These are phyloP conservation scores for Hura crepitans DNA, from an alignment of 441 rosid genomes.

Conservation along the genomic window DNA sequence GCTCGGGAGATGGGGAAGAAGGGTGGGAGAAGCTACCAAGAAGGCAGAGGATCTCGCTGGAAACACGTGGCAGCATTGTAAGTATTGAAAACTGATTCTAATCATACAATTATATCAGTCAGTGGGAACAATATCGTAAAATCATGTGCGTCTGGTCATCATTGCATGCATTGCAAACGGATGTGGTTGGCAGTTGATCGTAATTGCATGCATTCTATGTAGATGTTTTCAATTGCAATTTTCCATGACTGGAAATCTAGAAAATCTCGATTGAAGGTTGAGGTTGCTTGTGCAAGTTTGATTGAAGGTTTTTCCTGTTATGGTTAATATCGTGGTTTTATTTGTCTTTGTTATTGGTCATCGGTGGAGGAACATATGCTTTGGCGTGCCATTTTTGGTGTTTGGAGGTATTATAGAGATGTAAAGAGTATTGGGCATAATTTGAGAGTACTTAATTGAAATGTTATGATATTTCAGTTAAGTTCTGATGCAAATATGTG, in stretches of 20 bases:
- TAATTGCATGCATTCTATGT: background rate
- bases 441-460: background rate
- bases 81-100: conserved; percentile 17
- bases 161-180: background rate
- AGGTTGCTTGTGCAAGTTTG: background rate
- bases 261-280: background rate
- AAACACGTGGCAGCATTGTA: conserved; percentile 89
- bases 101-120: background rate
- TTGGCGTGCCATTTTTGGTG: background rate
- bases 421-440: background rate
- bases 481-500: too few species aligned
- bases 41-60: conserved; percentile 91
- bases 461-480: background rate
- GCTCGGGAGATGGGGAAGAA: conserved; percentile 73
- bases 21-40: conserved; percentile 65
- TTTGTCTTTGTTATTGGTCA: background rate
- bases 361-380: background rate
- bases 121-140: background rate
- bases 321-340: background rate
- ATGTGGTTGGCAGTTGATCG: background rate
- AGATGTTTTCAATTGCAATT: background rate
- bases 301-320: background rate
- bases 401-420: background rate
- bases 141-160: too few species aligned
- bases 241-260: background rate